phyloP scores from a whole-genome alignment of 1,284 basidiomycete genomes.

The Cutaneotrichosporon cavernicola region DNA sequence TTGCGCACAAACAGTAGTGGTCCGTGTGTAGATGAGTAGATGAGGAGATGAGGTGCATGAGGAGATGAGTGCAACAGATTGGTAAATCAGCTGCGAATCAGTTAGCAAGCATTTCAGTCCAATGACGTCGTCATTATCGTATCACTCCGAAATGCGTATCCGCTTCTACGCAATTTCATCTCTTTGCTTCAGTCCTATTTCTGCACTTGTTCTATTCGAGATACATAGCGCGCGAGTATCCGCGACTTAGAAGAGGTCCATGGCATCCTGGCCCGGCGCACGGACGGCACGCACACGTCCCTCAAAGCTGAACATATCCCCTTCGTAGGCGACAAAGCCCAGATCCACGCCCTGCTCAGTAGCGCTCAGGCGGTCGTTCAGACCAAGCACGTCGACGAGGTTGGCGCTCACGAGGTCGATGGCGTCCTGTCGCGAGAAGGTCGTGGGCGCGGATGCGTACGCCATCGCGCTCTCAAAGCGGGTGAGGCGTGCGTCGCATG shows the following conservation, averaged over 20 bases:
- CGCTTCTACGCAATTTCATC: too few relatives aligned
- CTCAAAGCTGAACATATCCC: slow-evolving; percentile 42
- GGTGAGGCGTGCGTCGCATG: slow-evolving; percentile 65
- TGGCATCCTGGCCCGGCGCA: slow-evolving; percentile 24
- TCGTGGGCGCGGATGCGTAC: slow-evolving; percentile 53
- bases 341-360: slow-evolving; percentile 25
- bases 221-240: background rate
- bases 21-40: too few relatives aligned
- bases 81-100: background rate
- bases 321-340: slow-evolving; percentile 67
- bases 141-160: background rate
- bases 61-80: too few relatives aligned
- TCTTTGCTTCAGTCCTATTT: too few relatives aligned
- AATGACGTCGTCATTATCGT: background rate
- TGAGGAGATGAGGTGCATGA: too few relatives aligned
- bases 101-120: too few relatives aligned
- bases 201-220: background rate
- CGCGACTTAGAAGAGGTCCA: slow-evolving; percentile 35
- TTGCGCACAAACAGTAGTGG: background rate
- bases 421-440: slow-evolving; percentile 59
- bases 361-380: slow-evolving; percentile 46
- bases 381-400: slow-evolving; percentile 65
- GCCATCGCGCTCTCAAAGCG: slow-evolving; percentile 72
- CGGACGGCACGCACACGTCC: slow-evolving; percentile 41
- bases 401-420: slow-evolving; percentile 64